Evolutionary conservation across 176 grass and related monocot species (phyloP).

Genomic region (Aegilops bicornis): DNA sequence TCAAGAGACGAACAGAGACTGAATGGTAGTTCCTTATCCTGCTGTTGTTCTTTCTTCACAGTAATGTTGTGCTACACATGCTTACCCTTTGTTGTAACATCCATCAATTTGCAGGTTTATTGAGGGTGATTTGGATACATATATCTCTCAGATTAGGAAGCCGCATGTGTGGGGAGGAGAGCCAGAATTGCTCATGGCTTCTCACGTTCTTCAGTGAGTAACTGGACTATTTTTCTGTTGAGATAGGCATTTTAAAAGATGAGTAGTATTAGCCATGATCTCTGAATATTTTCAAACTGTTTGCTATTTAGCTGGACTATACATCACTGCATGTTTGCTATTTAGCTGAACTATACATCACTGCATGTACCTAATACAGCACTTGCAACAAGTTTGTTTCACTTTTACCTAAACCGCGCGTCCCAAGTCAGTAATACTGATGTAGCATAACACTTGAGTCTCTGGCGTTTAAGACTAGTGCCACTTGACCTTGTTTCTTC

Average conservation of each 20-base stretch:
- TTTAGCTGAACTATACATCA: no score
- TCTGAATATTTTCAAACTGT: background rate
- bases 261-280: background rate
- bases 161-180: conserved; percentile 79
- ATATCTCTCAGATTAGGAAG: conserved; percentile 67
- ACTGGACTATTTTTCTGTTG: background rate
- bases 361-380: background rate
- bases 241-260: background rate
- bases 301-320: background rate
- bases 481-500: background rate
- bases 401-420: no score
- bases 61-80: background rate
- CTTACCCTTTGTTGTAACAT: background rate
- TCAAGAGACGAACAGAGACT: conserved; percentile 54
- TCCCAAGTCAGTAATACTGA: no score
- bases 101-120: conserved; percentile 48
- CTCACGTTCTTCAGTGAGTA: conserved; percentile 74
- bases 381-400: background rate
- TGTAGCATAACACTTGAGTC: no score
- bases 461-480: no score
- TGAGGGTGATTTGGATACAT: conserved; percentile 62
- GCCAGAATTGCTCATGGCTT: conserved; percentile 78
- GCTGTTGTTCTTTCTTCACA: background rate
- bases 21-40: conserved; percentile 47
- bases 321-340: no score